These are phyloP conservation scores for Populus nigra DNA, from an alignment of 345 rosid species.

Conservation along the genomic window DNA sequence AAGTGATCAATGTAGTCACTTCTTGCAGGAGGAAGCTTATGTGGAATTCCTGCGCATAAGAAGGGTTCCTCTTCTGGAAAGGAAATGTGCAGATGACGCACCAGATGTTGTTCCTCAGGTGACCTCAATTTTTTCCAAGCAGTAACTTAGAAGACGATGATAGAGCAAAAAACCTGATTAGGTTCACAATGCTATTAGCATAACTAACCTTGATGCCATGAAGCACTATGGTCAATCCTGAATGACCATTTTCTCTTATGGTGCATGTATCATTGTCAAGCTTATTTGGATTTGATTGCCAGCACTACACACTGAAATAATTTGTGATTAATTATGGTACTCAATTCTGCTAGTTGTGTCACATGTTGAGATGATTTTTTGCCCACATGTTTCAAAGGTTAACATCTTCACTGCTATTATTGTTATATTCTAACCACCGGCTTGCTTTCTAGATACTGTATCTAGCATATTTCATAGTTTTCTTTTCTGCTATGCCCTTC, in stretches of 20 bases:
- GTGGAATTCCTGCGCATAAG: constrained; percentile 71
- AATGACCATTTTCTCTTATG: not conserved
- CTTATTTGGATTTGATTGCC: not conserved
- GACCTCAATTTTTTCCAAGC: constrained; percentile 9
- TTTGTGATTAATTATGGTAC: not conserved
- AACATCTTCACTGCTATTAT: not conserved
- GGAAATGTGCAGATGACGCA: constrained; percentile 45
- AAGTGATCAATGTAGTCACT: not conserved
- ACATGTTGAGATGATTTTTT: not conserved
- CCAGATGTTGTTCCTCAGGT: constrained; percentile 71
- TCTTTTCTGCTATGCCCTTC: not conserved
- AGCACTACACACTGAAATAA: not conserved
- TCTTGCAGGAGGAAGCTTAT: constrained; percentile 79
- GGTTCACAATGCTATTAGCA: not conserved
- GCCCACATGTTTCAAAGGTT: not conserved
- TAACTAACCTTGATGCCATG: not conserved
- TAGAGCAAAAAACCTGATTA: not conserved
- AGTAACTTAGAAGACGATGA: not conserved
- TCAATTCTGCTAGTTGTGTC: not conserved
- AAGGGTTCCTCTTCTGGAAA: constrained; percentile 72
- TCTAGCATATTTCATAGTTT: not conserved
- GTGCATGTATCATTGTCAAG: not conserved
- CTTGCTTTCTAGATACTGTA: not conserved
- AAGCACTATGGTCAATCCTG: not conserved
- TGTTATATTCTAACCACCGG: not conserved